These are phyloP conservation scores for Xerocomellus chrysenteron DNA, from an alignment of 768 basidiomycete genomes.

Conservation along the genomic window DNA sequence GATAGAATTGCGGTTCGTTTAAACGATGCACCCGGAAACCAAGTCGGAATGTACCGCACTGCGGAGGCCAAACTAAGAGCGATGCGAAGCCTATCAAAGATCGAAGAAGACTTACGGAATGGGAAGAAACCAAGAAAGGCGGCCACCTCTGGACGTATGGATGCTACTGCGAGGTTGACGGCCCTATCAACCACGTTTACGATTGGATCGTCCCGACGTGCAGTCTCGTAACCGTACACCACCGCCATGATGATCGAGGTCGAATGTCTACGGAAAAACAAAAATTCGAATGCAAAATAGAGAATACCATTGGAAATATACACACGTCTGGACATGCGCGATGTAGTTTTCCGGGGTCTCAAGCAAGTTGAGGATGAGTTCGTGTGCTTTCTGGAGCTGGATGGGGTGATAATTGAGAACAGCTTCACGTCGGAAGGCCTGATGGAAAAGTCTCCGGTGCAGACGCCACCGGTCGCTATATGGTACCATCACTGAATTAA, in stretches of 20 bases:
- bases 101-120: slow-evolving; percentile 30
- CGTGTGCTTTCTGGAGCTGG: slow-evolving; percentile 26
- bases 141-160: slow-evolving; percentile 29
- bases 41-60: slow-evolving; percentile 39
- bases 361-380: slow-evolving; percentile 27
- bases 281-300: not conserved
- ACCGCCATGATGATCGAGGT: slow-evolving; percentile 30
- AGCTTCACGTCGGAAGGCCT: slow-evolving; percentile 26
- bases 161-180: slow-evolving; percentile 17
- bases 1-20: slow-evolving; percentile 29
- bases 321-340: slow-evolving; percentile 28
- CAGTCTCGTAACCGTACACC: slow-evolving; percentile 32
- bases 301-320: not conserved
- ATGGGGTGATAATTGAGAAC: slow-evolving; percentile 17
- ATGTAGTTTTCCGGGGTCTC: slow-evolving; percentile 16
- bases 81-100: not conserved
- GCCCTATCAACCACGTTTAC: slow-evolving; percentile 27
- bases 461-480: slow-evolving; percentile 31
- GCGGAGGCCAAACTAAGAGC: not conserved
- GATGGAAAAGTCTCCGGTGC: slow-evolving; percentile 29
- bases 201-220: slow-evolving; percentile 26
- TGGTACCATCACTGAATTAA: slow-evolving; percentile 29
- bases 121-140: slow-evolving; percentile 38
- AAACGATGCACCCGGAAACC: slow-evolving; percentile 41
- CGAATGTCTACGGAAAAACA: slow-evolving; percentile 17